Conservation (phyloP, 345 rosid species). For the Sonneratia caseolaris region DNA sequence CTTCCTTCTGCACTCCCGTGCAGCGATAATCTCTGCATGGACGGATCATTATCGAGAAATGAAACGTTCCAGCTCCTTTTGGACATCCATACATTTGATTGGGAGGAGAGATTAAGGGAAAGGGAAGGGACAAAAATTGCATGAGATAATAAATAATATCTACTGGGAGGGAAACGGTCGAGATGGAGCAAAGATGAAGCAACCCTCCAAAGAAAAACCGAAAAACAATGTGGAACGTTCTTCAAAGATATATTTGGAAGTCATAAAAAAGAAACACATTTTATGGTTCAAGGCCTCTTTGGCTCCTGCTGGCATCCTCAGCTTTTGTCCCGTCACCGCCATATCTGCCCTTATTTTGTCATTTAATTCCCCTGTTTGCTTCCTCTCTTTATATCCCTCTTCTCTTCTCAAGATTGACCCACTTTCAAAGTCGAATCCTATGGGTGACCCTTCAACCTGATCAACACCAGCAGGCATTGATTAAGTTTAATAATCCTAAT, state of each 20-base stretch:
- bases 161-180: background rate
- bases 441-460: conserved; percentile 5
- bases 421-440: background rate
- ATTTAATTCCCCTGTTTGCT: conserved; percentile 1
- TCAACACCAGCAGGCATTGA: background rate
- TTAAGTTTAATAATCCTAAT: background rate
- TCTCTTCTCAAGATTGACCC: conserved; percentile 8
- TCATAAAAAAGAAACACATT: conserved; percentile 7
- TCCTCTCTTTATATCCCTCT: conserved; percentile 6
- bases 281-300: conserved; percentile 1
- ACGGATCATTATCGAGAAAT: background rate
- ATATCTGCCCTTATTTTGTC: conserved; percentile 1
- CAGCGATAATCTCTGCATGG: too few relatives aligned
- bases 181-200: conserved; percentile 7
- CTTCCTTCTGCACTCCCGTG: too few relatives aligned
- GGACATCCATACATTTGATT: background rate
- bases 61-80: background rate
- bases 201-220: background rate
- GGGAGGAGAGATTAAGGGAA: background rate
- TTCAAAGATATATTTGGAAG: conserved; percentile 27
- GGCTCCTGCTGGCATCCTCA: conserved; percentile 24
- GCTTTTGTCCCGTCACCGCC: conserved; percentile 17
- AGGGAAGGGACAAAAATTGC: background rate
- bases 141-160: background rate
- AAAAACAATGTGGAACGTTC: conserved; percentile 31